Evolutionary conservation across 2,329 filamentous ascomycete genomes (phyloP).

Genomic region (Colletotrichum lupini): DNA sequence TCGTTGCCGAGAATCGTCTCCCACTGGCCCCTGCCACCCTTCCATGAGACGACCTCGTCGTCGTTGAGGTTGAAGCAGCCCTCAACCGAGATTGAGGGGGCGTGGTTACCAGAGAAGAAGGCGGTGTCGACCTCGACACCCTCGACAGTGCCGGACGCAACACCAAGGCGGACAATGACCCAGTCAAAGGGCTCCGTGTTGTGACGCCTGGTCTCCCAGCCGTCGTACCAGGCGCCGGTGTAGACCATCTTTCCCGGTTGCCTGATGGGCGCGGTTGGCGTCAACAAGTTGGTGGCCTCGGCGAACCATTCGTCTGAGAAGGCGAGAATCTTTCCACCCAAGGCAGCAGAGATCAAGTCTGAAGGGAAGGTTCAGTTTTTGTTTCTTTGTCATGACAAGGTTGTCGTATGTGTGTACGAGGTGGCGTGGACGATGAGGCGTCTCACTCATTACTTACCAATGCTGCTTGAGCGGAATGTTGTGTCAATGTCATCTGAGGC

Average conservation of each 20-base stretch:
- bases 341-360: slow-evolving; percentile 71
- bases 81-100: slow-evolving; percentile 81
- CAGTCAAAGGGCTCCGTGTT: slow-evolving; percentile 74
- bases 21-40: slow-evolving; percentile 71
- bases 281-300: slow-evolving; percentile 72
- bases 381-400: not conserved
- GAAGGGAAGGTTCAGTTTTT: not conserved
- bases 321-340: slow-evolving; percentile 73
- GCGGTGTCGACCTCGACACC: slow-evolving; percentile 85
- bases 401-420: not conserved
- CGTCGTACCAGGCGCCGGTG: slow-evolving; percentile 77
- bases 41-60: slow-evolving; percentile 72
- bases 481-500: slow-evolving; percentile 67
- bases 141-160: slow-evolving; percentile 76
- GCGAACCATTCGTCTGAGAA: slow-evolving; percentile 78
- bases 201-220: slow-evolving; percentile 76
- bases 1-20: slow-evolving; percentile 76
- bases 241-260: slow-evolving; percentile 76
- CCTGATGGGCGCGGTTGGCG: slow-evolving; percentile 70
- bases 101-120: slow-evolving; percentile 86
- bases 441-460: slow-evolving; percentile 58
- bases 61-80: slow-evolving; percentile 76
- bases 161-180: slow-evolving; percentile 73
- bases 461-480: slow-evolving; percentile 70
- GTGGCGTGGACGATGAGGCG: not conserved